A percentile compares a stretch with the other conserved stretches of the same genome.
These are phyloP conservation scores for Wickerhamomyces strasburgensis DNA, from an alignment of 805 yeast genomes.

Conservation along the genomic window DNA sequence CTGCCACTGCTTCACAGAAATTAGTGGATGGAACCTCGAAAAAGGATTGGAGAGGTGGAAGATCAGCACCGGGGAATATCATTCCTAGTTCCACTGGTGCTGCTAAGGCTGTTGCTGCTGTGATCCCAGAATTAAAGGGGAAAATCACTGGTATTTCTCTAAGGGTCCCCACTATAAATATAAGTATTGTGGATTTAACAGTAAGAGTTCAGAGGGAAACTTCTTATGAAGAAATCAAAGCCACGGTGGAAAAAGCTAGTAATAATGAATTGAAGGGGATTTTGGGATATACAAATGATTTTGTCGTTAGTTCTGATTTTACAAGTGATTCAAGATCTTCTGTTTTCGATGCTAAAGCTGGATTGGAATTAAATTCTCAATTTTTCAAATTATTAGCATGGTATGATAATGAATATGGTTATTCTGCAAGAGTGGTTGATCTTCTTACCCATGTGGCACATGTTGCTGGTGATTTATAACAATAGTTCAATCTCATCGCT, in stretches of 20 bases:
- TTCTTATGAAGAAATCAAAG: constrained; percentile 78
- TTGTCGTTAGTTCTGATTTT: constrained; percentile 89
- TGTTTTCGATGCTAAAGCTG: constrained; percentile 87
- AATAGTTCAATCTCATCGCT: neutral
- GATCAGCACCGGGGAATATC: constrained; percentile 93
- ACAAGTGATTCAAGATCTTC: constrained; percentile 79
- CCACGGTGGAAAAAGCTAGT: constrained; percentile 69
- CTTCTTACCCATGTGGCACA: constrained; percentile 72
- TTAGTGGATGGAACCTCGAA: constrained; percentile 95
- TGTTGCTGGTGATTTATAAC: constrained; percentile 12
- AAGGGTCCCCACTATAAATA: constrained; percentile 92
- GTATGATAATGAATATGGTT: constrained; percentile 96
- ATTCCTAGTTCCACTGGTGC: constrained; percentile 97
- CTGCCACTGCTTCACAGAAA: constrained; percentile 95
- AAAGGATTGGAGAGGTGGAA: constrained; percentile 99
- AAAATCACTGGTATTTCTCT: constrained; percentile 91
- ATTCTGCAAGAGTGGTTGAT: constrained; percentile 95
- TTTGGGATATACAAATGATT: constrained; percentile 87
- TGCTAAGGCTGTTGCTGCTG: constrained; percentile 96
- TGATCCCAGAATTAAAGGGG: constrained; percentile 85
- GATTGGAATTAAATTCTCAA: constrained; percentile 80
- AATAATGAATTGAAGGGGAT: constrained; percentile 77
- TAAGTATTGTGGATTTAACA: constrained; percentile 90
- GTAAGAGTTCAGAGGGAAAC: constrained; percentile 73
- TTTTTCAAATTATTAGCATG: constrained; percentile 89